Conservation (phyloP, 768 basidiomycete genomes). For the Hortiboletus flavorubellus region DNA sequence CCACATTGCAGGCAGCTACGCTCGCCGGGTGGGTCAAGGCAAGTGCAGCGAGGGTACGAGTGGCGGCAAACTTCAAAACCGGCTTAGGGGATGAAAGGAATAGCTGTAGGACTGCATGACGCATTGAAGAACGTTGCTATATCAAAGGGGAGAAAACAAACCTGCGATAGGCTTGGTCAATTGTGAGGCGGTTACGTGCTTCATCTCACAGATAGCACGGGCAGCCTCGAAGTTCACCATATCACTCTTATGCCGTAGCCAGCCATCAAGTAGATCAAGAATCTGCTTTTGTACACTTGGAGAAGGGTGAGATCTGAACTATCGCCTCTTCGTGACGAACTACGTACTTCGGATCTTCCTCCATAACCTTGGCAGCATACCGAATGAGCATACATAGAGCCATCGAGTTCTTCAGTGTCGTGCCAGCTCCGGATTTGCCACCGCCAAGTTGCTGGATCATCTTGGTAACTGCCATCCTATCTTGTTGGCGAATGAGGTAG, state of each 20-base stretch:
- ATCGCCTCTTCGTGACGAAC: not conserved
- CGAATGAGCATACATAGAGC: constrained; percentile 98
- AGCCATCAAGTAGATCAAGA: constrained; percentile 89
- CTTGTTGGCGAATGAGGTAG: constrained; percentile 93
- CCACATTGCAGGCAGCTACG: constrained; percentile 91
- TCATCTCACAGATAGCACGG: constrained; percentile 96
- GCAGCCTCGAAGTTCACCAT: constrained; percentile 99
- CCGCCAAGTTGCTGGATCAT: constrained; percentile 98
- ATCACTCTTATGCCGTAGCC: constrained; percentile 97
- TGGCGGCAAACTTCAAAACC: constrained; percentile 94
- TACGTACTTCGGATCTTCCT: constrained; percentile 95
- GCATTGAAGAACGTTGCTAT: constrained; percentile 5
- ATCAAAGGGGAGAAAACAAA: constrained; percentile 33
- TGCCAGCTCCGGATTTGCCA: constrained; percentile 79
- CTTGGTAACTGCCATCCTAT: constrained; percentile 98
- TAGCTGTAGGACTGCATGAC: constrained; percentile 73
- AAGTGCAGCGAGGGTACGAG: constrained; percentile 88
- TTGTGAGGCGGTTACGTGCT: constrained; percentile 71
- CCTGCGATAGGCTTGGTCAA: constrained; percentile 87
- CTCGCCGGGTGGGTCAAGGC: constrained; percentile 82
- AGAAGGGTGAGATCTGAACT: not conserved
- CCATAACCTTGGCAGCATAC: constrained; percentile 97
- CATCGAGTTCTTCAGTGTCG: constrained; percentile 91
- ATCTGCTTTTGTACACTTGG: constrained; percentile 86
- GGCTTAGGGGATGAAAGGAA: constrained; percentile 96